Percentiles rank a stretch among this genome's conserved stretches.
Evolutionary conservation across 768 basidiomycete genomes (phyloP).

Genomic region (Kwoniella shandongensis): DNA sequence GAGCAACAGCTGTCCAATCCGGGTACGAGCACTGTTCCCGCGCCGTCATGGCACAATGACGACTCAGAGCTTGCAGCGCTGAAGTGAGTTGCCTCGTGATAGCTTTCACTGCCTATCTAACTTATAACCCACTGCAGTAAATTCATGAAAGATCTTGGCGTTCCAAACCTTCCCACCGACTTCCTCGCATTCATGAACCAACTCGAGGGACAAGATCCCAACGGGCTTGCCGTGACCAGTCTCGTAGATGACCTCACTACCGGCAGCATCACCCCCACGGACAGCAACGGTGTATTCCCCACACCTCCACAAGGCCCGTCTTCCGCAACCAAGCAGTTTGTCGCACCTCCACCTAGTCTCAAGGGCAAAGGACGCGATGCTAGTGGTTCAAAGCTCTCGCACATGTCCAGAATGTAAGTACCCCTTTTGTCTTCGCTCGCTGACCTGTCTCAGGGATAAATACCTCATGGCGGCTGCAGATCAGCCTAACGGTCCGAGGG

Average conservation of each 20-base stretch:
- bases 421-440: conserved; percentile 60
- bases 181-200: conserved; percentile 34
- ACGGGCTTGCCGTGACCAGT: conserved; percentile 4
- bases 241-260: not conserved
- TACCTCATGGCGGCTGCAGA: conserved; percentile 93
- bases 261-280: not conserved
- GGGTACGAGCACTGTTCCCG: conserved; percentile 9
- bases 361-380: conserved; percentile 38
- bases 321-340: not conserved
- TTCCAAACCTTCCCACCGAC: conserved; percentile 38
- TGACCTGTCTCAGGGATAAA: conserved; percentile 73
- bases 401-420: conserved; percentile 38
- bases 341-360: not conserved
- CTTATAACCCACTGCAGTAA: conserved; percentile 28
- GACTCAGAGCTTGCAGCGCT: conserved; percentile 41
- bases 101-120: not conserved
- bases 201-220: conserved; percentile 6
- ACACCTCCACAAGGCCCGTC: not conserved
- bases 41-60: conserved; percentile 28
- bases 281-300: not conserved
- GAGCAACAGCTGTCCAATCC: conserved; percentile 8
- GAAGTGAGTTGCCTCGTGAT: conserved; percentile 24
- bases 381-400: conserved; percentile 7
- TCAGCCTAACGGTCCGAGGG: conserved; percentile 83
- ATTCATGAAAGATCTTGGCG: conserved; percentile 41